phyloP scores from a whole-genome alignment of 225 moss, liverwort and hornwort genomes.

The Ulota crispa region DNA sequence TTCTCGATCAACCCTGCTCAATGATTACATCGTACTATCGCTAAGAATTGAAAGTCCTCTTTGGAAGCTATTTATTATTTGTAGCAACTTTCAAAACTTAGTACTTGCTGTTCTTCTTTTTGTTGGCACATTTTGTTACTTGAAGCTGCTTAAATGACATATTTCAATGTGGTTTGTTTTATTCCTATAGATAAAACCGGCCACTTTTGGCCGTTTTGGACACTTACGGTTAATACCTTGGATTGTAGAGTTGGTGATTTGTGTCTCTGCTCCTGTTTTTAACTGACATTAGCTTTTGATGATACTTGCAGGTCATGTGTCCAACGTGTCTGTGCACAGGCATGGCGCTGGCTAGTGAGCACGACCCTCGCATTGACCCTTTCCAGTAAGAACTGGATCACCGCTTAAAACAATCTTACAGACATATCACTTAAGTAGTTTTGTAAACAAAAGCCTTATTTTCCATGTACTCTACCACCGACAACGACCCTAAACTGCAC shows the following conservation, averaged over 20 bases:
- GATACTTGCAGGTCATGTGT: slow-evolving; percentile 60
- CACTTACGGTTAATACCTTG: background rate
- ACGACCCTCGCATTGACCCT: slow-evolving; percentile 69
- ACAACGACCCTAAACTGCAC: background rate
- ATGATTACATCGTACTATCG: background rate
- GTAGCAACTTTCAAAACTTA: background rate
- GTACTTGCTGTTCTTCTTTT: background rate
- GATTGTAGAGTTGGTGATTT: background rate
- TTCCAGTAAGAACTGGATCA: slow-evolving; percentile 56
- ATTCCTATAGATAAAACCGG: no score
- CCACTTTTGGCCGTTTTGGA: background rate
- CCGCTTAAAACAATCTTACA: background rate
- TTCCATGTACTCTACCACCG: background rate
- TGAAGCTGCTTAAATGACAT: background rate
- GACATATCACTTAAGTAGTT: background rate
- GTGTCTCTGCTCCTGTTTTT: background rate
- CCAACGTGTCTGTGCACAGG: slow-evolving; percentile 70
- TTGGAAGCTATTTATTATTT: background rate
- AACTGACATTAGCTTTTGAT: slow-evolving; percentile 14
- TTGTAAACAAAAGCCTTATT: background rate
- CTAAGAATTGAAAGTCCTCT: background rate
- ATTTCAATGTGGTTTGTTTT: background rate
- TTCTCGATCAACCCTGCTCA: slow-evolving; percentile 2
- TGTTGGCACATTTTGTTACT: background rate
- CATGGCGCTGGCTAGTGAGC: slow-evolving; percentile 69